Evolutionary conservation across 2,329 filamentous ascomycete genomes (phyloP), one percentile per base, ranked within the genome.

Genomic region (Madurella mycetomatis): DNA sequence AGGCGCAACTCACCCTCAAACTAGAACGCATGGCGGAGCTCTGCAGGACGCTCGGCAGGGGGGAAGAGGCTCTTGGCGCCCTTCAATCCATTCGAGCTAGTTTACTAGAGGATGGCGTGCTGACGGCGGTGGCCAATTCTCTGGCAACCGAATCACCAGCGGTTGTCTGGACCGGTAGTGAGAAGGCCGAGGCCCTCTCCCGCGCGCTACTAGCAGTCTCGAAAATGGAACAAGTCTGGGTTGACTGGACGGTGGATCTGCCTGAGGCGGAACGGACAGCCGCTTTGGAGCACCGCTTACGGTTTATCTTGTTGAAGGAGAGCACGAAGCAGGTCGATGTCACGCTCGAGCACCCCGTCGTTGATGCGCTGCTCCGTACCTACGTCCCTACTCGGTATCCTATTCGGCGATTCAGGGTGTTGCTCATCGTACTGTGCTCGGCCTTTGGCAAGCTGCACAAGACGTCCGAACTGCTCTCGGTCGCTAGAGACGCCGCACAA

Each of bases 21-120:
- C 72, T 88, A 40, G 87, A 90, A 65, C 75, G 82, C 11, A 77
- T 88, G 61, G 85, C 81, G 2, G 83, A 87, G 40, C 64, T 84
- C 1, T 83, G 80, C 60, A 81, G 78, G 60, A 68, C 72, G 1
- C 69, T 73, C 13, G 80, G 80, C 4, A 75, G 80, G 44, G 70
- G 72, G 16, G 77, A 81, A 2, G 81, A 86, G 57, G 80, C 85
- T 0, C 74, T 82, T 11, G 74, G 78, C 32, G 79, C 82, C 1
- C 75, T 87, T 7, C 73, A 77, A 47, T 76, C 80, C 15, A 80
- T 89, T n/a, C 79, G 86, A 53, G 77, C 80, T 15, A 78, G 78
- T 50, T 75, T 87, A 62, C 74, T 88, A 5, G 77, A 81, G 25
- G 76, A 81, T 40, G 83, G 82, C 2, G 73, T 78, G 1, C 69